phyloP scores from a whole-genome alignment of 2,329 filamentous ascomycete genomes.

The Colletotrichum graminicola region DNA sequence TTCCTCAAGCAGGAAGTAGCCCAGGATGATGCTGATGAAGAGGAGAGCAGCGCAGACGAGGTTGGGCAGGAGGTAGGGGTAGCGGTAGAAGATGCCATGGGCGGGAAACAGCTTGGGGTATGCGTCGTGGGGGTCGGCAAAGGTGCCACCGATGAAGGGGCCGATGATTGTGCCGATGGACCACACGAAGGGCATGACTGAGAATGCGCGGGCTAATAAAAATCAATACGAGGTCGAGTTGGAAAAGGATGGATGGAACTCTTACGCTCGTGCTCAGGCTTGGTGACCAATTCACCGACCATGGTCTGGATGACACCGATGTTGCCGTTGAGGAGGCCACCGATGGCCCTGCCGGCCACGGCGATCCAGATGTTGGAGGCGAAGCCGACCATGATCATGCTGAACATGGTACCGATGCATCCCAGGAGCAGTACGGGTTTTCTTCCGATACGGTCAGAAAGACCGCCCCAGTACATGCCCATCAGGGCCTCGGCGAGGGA shows the following conservation, averaged over 20 bases:
- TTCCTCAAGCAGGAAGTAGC: constrained; percentile 86
- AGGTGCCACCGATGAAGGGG: constrained; percentile 87
- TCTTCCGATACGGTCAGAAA: constrained; percentile 85
- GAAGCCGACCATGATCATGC: constrained; percentile 85
- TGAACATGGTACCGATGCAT: constrained; percentile 84
- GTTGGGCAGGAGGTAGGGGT: constrained; percentile 92
- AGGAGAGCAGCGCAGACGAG: constrained; percentile 84
- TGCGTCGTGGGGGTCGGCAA: constrained; percentile 81
- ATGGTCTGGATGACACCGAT: constrained; percentile 93
- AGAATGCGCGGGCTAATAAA: constrained; percentile 79
- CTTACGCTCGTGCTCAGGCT: constrained; percentile 87
- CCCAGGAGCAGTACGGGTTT: constrained; percentile 88
- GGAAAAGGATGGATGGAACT: neutral
- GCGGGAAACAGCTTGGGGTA: constrained; percentile 79
- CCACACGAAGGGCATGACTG: constrained; percentile 96
- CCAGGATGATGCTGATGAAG: constrained; percentile 81
- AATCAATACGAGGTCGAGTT: constrained; percentile 42
- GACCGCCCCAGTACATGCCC: constrained; percentile 87
- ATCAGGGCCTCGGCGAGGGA: constrained; percentile 85
- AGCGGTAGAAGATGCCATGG: constrained; percentile 78
- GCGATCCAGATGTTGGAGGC: constrained; percentile 88
- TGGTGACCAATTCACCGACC: constrained; percentile 88
- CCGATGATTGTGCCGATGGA: constrained; percentile 90
- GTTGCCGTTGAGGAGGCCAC: constrained; percentile 90
- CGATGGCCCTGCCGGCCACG: constrained; percentile 79